Conservation (phyloP, 2,329 filamentous ascomycete species). For the Talaromyces albobiverticillius region DNA sequence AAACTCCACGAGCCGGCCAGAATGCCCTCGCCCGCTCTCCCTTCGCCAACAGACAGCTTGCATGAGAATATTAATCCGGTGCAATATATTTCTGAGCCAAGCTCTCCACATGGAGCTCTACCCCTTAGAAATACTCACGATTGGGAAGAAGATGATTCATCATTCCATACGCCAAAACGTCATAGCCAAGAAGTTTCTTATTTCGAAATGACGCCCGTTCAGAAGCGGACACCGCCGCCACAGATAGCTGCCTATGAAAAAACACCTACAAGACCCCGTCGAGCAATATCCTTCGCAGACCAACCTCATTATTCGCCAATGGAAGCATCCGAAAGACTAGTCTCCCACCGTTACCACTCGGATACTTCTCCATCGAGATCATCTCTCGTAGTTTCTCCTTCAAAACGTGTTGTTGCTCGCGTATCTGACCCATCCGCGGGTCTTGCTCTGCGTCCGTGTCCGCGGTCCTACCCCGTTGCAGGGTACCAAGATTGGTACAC, state of each 20-base stretch:
- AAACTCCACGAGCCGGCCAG: not conserved
- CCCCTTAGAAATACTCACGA: not conserved
- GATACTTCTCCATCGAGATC: conserved; percentile 6
- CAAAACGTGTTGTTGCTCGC: conserved; percentile 13
- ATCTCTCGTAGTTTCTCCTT: conserved; percentile 12
- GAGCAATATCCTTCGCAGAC: conserved; percentile 15
- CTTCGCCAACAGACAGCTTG: not conserved
- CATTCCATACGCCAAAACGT: not conserved
- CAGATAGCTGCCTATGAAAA: not conserved
- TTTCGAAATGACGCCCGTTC: not conserved
- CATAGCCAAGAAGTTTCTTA: not conserved
- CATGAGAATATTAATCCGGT: not conserved
- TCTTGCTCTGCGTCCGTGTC: conserved; percentile 63
- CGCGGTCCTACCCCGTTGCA: conserved; percentile 59
- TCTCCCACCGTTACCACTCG: not conserved
- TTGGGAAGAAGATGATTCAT: not conserved
- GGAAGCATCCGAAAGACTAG: not conserved
- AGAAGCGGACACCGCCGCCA: not conserved
- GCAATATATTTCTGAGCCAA: conserved; percentile 10
- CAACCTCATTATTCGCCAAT: not conserved
- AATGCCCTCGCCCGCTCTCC: not conserved
- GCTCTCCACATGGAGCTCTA: not conserved
- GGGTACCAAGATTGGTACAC: conserved; percentile 79
- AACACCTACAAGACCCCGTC: conserved; percentile 1
- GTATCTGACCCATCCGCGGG: not conserved